Conservation (phyloP, 2,329 filamentous ascomycete species). For the Neocucurbitaria cava region DNA sequence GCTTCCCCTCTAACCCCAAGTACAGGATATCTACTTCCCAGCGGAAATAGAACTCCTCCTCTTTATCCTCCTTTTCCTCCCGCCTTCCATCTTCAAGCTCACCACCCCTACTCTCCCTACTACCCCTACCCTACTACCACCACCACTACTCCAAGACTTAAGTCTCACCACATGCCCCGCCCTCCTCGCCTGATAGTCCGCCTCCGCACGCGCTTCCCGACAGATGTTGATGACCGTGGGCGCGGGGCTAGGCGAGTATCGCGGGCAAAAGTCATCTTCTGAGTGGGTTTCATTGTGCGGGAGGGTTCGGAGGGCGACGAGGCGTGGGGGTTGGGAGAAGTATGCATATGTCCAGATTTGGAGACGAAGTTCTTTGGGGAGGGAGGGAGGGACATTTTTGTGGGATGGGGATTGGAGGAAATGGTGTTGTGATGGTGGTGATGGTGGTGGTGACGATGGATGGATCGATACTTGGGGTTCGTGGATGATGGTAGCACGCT, state of each 20-base stretch:
- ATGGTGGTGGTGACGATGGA: too few species aligned
- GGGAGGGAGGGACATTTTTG: constrained; percentile 22
- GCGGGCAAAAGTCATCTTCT: constrained; percentile 22
- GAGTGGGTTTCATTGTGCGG: constrained; percentile 19
- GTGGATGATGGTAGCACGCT: too few species aligned
- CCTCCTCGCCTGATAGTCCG: constrained; percentile 22
- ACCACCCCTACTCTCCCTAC: too few species aligned
- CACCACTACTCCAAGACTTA: too few species aligned
- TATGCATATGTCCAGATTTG: constrained; percentile 29
- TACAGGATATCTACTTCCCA: constrained; percentile 26
- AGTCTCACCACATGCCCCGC: constrained; percentile 18
- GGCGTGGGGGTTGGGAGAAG: constrained; percentile 24
- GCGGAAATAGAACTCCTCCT: constrained; percentile 31
- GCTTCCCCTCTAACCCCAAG: constrained; percentile 15
- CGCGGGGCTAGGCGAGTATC: constrained; percentile 25
- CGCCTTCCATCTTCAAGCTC: too few species aligned
- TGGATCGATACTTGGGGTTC: too few species aligned
- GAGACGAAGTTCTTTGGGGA: constrained; percentile 34
- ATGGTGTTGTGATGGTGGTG: neutral
- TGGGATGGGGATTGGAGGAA: neutral
- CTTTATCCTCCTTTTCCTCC: too few species aligned
- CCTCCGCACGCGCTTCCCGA: constrained; percentile 27
- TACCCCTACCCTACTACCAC: too few species aligned
- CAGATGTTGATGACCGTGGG: constrained; percentile 25
- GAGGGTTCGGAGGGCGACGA: constrained; percentile 23